Conservation (phyloP, 371 early-diverging fungal genomes). For the Apophysomyces ossiformis region DNA sequence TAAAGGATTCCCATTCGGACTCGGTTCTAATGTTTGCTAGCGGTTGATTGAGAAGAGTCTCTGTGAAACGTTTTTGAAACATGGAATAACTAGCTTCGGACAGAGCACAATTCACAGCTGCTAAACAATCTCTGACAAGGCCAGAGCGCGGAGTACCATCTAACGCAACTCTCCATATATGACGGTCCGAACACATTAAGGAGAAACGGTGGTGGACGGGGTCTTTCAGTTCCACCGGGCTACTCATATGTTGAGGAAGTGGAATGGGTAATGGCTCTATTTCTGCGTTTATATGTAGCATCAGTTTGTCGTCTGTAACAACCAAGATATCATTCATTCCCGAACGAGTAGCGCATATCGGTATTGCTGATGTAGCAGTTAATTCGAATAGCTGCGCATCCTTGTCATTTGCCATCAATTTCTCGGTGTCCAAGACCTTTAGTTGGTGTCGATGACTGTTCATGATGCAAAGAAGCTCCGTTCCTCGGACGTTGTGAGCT, state of each 20-base stretch:
- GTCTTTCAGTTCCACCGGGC: conserved; percentile 3
- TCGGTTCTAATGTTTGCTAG: neutral
- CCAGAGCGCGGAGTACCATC: neutral
- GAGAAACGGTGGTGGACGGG: conserved; percentile 5
- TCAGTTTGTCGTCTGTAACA: neutral
- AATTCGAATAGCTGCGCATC: conserved; percentile 10
- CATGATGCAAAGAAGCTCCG: conserved; percentile 23
- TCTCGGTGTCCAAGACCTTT: neutral
- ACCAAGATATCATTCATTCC: conserved; percentile 7
- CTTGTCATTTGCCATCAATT: conserved; percentile 8
- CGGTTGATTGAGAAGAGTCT: neutral
- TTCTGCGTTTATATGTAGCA: neutral
- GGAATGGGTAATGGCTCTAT: neutral
- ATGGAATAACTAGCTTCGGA: neutral
- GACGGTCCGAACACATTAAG: neutral
- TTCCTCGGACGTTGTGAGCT: conserved; percentile 15
- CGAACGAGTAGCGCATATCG: conserved; percentile 6
- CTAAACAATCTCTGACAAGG: conserved; percentile 10
- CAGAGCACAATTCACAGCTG: conserved; percentile 13
- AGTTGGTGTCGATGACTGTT: neutral
- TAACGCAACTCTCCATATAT: neutral
- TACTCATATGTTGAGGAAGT: neutral
- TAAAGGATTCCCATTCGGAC: conserved; percentile 64
- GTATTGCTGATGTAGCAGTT: conserved; percentile 18
- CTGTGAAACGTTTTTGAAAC: neutral